A percentile compares a stretch with the other conserved stretches of the same genome.
phyloP scores from a whole-genome alignment of 805 yeast genomes.

The Lachancea quebecensis region DNA sequence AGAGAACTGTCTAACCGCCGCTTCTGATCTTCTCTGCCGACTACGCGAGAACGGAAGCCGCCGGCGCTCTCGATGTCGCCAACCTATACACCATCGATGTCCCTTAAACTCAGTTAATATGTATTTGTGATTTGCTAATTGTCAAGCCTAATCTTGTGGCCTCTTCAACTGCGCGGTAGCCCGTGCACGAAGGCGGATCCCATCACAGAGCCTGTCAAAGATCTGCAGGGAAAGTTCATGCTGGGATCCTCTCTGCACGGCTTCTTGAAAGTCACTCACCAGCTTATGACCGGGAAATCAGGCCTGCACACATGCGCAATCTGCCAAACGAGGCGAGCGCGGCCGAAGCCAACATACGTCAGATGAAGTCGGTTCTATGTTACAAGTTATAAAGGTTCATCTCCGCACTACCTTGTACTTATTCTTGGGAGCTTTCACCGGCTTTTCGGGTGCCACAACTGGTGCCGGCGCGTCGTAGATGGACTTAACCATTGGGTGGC shows the following conservation, averaged over 20 bases:
- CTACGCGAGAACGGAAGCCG: too few relatives aligned
- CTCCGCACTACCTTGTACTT: slow-evolving; percentile 31
- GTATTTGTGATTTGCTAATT: slow-evolving; percentile 7
- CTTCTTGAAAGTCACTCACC: too few relatives aligned
- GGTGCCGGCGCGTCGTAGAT: slow-evolving; percentile 53
- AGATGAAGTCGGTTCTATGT: too few relatives aligned
- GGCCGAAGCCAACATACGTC: too few relatives aligned
- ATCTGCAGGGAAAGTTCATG: too few relatives aligned
- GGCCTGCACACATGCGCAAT: too few relatives aligned
- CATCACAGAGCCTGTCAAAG: too few relatives aligned
- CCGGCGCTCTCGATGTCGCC: not conserved
- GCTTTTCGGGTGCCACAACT: slow-evolving; percentile 32
- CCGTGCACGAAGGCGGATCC: too few relatives aligned
- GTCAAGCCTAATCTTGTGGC: slow-evolving; percentile 1
- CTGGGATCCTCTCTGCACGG: too few relatives aligned
- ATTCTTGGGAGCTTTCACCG: slow-evolving; percentile 27
- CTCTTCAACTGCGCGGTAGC: too few relatives aligned
- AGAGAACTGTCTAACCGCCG: not conserved
- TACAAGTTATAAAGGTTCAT: slow-evolving; percentile 7
- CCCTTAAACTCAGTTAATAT: slow-evolving; percentile 6
- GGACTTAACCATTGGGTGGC: slow-evolving; percentile 72
- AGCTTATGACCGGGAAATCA: too few relatives aligned
- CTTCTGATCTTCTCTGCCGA: not conserved
- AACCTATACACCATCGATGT: slow-evolving; percentile 4
- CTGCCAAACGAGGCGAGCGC: too few relatives aligned